Evolutionary conservation across 2,329 filamentous ascomycete genomes (phyloP).

Genomic region (Colletotrichum somersetense): DNA sequence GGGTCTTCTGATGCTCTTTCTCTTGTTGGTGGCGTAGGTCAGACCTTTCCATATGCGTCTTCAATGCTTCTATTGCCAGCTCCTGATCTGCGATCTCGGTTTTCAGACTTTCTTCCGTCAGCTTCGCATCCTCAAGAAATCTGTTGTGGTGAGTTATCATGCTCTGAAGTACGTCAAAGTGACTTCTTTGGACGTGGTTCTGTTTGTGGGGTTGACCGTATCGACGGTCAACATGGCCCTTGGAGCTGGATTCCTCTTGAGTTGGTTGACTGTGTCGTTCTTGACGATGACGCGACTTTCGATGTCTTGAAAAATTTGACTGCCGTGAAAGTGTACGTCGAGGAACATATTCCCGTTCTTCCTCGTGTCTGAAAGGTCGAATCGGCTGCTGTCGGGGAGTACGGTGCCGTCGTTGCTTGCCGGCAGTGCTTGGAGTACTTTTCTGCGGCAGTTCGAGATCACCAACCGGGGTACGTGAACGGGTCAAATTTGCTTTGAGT

Average conservation of each 20-base stretch:
- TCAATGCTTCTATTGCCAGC: not conserved
- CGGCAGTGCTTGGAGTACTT: not conserved
- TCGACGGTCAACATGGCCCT: not conserved
- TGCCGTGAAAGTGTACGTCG: constrained; percentile 2
- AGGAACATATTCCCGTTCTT: not conserved
- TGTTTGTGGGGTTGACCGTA: not conserved
- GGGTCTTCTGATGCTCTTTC: not conserved
- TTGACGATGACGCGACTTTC: not conserved
- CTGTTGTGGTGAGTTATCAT: constrained; percentile 30
- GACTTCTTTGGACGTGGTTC: constrained; percentile 15
- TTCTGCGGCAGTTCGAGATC: constrained; percentile 27
- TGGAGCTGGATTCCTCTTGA: not conserved
- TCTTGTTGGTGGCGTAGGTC: not conserved
- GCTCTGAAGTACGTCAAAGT: constrained; percentile 15
- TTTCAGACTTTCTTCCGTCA: constrained; percentile 8
- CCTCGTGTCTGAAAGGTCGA: not conserved
- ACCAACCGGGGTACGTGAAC: constrained; percentile 6
- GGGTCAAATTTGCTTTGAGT: not conserved
- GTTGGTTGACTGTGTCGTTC: not conserved
- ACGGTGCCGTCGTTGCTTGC: not conserved
- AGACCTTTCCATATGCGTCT: not conserved
- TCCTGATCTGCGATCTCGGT: not conserved
- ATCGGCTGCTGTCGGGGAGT: not conserved
- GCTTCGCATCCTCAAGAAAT: constrained; percentile 15
- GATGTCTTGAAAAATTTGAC: constrained; percentile 19